Evolutionary conservation across 306 rosid species (phyloP).

Genomic region (Myrica gale): DNA sequence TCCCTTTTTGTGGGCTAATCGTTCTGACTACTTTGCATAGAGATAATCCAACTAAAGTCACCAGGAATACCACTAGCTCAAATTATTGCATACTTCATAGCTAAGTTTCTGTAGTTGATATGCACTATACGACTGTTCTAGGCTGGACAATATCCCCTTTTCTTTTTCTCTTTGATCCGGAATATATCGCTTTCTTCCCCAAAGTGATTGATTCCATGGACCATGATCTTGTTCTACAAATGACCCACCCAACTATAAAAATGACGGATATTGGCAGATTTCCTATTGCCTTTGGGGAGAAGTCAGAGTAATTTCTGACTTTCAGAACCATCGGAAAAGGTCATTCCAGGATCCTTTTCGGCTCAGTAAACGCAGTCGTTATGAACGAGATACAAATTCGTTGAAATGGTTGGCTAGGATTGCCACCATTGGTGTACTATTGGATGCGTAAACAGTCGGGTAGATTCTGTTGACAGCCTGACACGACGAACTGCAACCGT

Average conservation of each 20-base stretch:
- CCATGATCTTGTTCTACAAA: conserved; percentile 1
- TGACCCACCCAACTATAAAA: conserved; percentile 18
- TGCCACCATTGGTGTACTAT: neutral
- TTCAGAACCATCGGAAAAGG: too few species aligned
- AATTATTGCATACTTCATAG: conserved; percentile 51
- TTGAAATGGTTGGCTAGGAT: neutral
- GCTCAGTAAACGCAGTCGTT: neutral
- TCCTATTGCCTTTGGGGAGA: neutral
- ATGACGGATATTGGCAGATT: neutral
- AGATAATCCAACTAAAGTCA: conserved; percentile 27
- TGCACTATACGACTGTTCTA: conserved; percentile 42
- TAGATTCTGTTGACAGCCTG: too few species aligned
- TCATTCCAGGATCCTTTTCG: neutral
- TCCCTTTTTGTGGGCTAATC: conserved; percentile 18
- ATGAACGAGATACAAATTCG: too few species aligned
- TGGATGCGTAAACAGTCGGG: too few species aligned
- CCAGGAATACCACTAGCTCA: conserved; percentile 24
- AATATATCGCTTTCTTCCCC: conserved; percentile 6
- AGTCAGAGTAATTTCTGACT: neutral
- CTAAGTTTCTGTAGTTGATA: conserved; percentile 46
- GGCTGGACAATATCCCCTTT: conserved; percentile 47
- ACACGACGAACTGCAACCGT: too few species aligned
- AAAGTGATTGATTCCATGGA: conserved; percentile 36
- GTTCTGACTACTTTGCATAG: conserved; percentile 13
- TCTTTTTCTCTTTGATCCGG: conserved; percentile 25